phyloP scores from a whole-genome alignment of 169 alveolate genomes.

The Miamiensis avidus region DNA sequence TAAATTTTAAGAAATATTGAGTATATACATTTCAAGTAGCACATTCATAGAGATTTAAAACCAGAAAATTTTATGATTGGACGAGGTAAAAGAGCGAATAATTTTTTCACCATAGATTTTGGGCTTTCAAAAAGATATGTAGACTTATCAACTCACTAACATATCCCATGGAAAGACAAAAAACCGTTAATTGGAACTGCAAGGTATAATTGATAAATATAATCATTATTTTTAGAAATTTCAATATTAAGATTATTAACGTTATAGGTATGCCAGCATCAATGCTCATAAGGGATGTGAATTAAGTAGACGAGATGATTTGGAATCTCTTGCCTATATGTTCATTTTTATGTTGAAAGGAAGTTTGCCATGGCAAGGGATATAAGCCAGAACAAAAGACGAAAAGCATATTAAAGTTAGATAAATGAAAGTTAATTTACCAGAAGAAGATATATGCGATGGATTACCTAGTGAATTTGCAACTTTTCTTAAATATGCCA shows the following conservation, averaged over 20 bases:
- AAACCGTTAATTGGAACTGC: conserved; percentile 40
- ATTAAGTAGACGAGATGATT: conserved; percentile 95
- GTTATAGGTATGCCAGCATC: conserved; percentile 43
- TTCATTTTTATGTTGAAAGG: conserved; percentile 96
- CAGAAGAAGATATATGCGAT: conserved; percentile 95
- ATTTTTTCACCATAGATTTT: conserved; percentile 77
- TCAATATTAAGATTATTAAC: background rate
- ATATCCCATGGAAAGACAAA: conserved; percentile 89
- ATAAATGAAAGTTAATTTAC: conserved; percentile 97
- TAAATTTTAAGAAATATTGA: conserved; percentile 68
- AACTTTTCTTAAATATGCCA: conserved; percentile 57
- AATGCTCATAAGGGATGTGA: conserved; percentile 75
- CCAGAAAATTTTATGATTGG: conserved; percentile 83
- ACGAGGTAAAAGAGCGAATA: conserved; percentile 60
- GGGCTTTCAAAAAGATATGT: conserved; percentile 81
- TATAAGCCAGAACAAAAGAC: conserved; percentile 92
- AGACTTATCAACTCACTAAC: conserved; percentile 95
- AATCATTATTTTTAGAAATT: background rate
- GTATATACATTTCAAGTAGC: conserved; percentile 61
- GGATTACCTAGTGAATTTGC: conserved; percentile 71
- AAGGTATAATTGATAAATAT: conserved; percentile 23
- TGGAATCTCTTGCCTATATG: conserved; percentile 98
- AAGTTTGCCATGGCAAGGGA: conserved; percentile 98
- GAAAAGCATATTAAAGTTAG: conserved; percentile 97
- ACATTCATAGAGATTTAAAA: conserved; percentile 81